Conservation (phyloP, 2,329 filamentous ascomycete genomes). For the Aspergillus proliferans region DNA sequence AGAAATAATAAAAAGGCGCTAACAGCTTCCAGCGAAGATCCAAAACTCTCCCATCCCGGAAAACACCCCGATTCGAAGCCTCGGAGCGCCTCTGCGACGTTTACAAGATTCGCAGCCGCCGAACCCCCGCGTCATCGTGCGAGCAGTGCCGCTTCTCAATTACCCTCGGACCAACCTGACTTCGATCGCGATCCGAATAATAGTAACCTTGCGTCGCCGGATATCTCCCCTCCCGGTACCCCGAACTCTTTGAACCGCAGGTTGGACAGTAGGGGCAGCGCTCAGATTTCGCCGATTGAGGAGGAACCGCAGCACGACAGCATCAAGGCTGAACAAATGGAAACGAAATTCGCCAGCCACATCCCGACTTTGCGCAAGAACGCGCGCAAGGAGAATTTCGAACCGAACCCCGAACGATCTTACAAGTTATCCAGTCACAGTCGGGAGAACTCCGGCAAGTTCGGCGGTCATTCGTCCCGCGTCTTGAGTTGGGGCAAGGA, state of each 20-base stretch:
- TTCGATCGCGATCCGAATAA: background rate
- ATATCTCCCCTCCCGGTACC: slow-evolving; percentile 43
- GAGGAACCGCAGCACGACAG: slow-evolving; percentile 12
- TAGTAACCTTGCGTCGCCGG: slow-evolving; percentile 10
- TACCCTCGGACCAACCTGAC: background rate
- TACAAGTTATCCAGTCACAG: slow-evolving; percentile 8
- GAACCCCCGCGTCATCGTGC: background rate
- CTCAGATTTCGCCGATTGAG: slow-evolving; percentile 38
- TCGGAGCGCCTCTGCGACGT: background rate
- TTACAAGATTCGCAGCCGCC: background rate
- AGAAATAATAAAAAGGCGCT: background rate
- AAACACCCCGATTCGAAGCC: background rate
- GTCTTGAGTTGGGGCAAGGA: slow-evolving; percentile 31
- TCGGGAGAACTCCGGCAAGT: slow-evolving; percentile 52
- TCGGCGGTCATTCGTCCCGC: slow-evolving; percentile 22
- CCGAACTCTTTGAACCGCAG: slow-evolving; percentile 22
- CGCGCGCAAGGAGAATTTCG: slow-evolving; percentile 2
- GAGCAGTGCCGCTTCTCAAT: background rate
- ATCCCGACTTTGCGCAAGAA: slow-evolving; percentile 22
- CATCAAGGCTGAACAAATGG: slow-evolving; percentile 11
- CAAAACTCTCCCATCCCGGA: background rate
- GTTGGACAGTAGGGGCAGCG: slow-evolving; percentile 22
- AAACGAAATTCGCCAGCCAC: slow-evolving; percentile 20
- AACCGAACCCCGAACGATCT: slow-evolving; percentile 3
- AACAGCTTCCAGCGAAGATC: background rate